Evolutionary conservation across 352 stramenopile species (phyloP), one percentile per base, ranked within the genome.

Genomic region (Pythium phragmitis): DNA sequence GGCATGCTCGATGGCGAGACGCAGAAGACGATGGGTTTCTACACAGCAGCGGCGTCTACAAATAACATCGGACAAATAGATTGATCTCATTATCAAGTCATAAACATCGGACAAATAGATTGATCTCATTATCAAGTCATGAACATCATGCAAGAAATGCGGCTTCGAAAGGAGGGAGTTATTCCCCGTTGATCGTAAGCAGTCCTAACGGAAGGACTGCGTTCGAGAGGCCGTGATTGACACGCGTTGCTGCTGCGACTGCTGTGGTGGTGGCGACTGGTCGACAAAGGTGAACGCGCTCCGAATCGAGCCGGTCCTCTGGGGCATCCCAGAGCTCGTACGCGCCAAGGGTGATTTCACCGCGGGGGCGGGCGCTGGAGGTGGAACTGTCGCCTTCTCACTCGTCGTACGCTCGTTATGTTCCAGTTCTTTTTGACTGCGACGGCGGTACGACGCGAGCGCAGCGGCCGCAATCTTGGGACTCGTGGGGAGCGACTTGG

Each of bases 381-480:
- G 5, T 30, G 21, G 13, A 39, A 19, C 26, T 4, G 28, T 17
- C 14, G 37, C 7, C 39, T 36, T 51, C 54, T 28, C 23, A 39
- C 34, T 9, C 34, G 3, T 39, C 7, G 7, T 9, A 39, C 7
- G 2, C 8, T 46, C 39, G 11, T 4, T 46, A 6, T 3, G 5
- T 4, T 19, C 39, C 4, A 67, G 51, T n/a, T 71, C 59, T 39
- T 67, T 65, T 36, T 68, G 53, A 21, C 60, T 73, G 34, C 67
- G 67, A 6, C 67, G 67, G 0, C 48, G 42, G 56, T 57, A 63
- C 17, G 67, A 73, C 8, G 67, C 67, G 11, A 70, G 52, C 11
- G 67, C 67, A 17, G 67, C 67, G 5, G 56, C 57, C 5, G 67
- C 61, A 19, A 73, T 64, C 52, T 63, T 66, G 5, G 67, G 62